Evolutionary conservation across 2,329 filamentous ascomycete genomes (phyloP).

Genomic region (Paracoccidioides brasiliensis): DNA sequence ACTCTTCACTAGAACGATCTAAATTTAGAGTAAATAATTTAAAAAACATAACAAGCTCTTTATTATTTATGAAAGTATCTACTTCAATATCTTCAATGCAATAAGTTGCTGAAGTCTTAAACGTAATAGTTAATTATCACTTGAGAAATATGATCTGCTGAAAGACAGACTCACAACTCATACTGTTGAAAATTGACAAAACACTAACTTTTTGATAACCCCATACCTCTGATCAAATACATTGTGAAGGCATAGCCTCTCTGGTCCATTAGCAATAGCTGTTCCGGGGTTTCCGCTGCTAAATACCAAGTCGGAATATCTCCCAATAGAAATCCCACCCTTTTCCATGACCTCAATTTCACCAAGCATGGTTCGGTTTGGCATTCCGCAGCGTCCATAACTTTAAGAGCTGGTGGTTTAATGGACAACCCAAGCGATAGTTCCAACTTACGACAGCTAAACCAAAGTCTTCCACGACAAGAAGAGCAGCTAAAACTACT

Average conservation of each 20-base stretch:
- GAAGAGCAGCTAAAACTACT: no score
- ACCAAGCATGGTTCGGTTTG: no score
- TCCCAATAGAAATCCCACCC: no score
- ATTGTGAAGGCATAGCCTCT: slow-evolving; percentile 17
- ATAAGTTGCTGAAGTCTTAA: slow-evolving; percentile 12
- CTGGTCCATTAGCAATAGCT: background rate
- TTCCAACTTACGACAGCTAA: no score
- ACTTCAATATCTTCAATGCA: slow-evolving; percentile 17
- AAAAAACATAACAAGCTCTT: slow-evolving; percentile 13
- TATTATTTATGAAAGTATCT: slow-evolving; percentile 11
- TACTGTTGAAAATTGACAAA: slow-evolving; percentile 15
- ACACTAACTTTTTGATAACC: slow-evolving; percentile 12
- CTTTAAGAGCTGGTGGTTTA: no score
- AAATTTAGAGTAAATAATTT: slow-evolving; percentile 4
- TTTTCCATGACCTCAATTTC: no score
- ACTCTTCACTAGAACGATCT: slow-evolving; percentile 11
- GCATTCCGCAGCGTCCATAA: no score
- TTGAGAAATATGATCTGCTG: slow-evolving; percentile 2
- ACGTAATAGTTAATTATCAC: slow-evolving; percentile 3
- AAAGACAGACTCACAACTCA: slow-evolving; percentile 4
- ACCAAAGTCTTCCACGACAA: no score
- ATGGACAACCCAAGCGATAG: no score
- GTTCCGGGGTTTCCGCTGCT: no score
- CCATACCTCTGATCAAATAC: slow-evolving; percentile 13
- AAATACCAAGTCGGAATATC: no score